A percentile compares a stretch with the other conserved stretches of the same genome.
Conservation (phyloP, 2,329 filamentous ascomycete genomes). For the Pseudogymnoascus sp. region DNA sequence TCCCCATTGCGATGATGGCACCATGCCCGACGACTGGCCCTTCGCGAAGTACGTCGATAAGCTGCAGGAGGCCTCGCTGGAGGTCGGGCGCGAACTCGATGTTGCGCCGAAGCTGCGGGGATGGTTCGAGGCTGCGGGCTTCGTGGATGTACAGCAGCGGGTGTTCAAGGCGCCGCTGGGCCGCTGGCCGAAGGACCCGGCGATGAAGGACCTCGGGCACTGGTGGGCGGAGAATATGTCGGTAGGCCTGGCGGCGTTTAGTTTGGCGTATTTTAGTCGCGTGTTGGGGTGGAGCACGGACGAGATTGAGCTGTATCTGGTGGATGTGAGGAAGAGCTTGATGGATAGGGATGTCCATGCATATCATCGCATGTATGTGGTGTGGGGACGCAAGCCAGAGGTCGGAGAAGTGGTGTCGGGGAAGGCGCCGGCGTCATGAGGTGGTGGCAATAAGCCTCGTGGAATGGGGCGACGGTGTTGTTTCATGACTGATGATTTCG, state of each 20-base stretch:
- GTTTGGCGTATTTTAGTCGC: conserved; percentile 24
- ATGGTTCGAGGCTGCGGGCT: conserved; percentile 24
- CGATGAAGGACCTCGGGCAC: conserved; percentile 15
- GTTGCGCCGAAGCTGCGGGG: conserved; percentile 16
- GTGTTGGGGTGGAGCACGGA: conserved; percentile 25
- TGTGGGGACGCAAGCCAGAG: conserved; percentile 23
- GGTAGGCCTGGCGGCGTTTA: conserved; percentile 22
- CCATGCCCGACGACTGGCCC: conserved; percentile 33
- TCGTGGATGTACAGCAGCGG: conserved; percentile 25
- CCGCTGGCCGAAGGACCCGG: conserved; percentile 41
- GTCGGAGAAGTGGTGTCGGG: not conserved
- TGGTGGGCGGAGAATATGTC: conserved; percentile 26
- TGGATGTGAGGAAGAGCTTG: conserved; percentile 19
- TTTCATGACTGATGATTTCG: conserved; percentile 1
- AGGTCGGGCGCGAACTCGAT: conserved; percentile 29
- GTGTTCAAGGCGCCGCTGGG: conserved; percentile 43
- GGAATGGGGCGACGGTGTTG: not conserved
- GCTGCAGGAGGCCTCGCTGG: conserved; percentile 25
- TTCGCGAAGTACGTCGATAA: conserved; percentile 36
- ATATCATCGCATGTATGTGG: conserved; percentile 26
- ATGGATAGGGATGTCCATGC: conserved; percentile 24
- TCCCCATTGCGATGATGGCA: conserved; percentile 39
- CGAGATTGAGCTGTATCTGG: conserved; percentile 26
- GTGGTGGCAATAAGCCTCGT: not conserved
- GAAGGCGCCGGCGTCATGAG: not conserved